phyloP scores from a whole-genome alignment of 352 stramenopile species.

The Phytophthora boehmeriae region DNA sequence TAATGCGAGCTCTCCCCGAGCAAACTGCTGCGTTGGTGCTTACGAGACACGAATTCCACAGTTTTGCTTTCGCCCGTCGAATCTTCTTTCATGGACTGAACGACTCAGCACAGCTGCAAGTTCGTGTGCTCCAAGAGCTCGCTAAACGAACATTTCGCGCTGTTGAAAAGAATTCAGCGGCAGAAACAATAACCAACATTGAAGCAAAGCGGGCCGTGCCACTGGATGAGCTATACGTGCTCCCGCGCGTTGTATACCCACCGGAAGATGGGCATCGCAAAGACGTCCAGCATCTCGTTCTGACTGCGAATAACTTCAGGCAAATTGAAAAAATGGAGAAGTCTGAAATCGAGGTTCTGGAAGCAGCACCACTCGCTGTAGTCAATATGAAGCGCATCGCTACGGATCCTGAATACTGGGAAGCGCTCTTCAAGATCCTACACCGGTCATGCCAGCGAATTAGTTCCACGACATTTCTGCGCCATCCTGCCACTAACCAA shows the following conservation, averaged over 20 bases:
- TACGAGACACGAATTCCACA: conserved; percentile 28
- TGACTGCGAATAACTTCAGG: conserved; percentile 36
- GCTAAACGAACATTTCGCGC: conserved; percentile 17
- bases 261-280: conserved; percentile 7
- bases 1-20: conserved; percentile 25
- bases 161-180: not conserved
- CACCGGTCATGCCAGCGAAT: conserved; percentile 33
- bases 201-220: not conserved
- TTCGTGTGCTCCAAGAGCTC: conserved; percentile 23
- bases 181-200: not conserved
- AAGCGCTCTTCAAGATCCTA: conserved; percentile 55
- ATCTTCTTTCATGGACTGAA: conserved; percentile 39
- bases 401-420: conserved; percentile 31
- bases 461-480: conserved; percentile 29
- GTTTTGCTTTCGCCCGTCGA: conserved; percentile 37
- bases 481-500: conserved; percentile 4
- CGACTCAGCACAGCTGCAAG: conserved; percentile 11
- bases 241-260: conserved; percentile 13
- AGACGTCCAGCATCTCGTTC: conserved; percentile 19
- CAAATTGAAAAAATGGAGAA: conserved; percentile 42
- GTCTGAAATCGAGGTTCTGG: conserved; percentile 40
- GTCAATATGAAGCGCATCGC: conserved; percentile 40
- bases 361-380: conserved; percentile 45
- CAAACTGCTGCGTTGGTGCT: conserved; percentile 26
- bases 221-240: conserved; percentile 19